phyloP scores from a whole-genome alignment of 2,329 filamentous ascomycete species.

The Sarocladiaceae sp. region DNA sequence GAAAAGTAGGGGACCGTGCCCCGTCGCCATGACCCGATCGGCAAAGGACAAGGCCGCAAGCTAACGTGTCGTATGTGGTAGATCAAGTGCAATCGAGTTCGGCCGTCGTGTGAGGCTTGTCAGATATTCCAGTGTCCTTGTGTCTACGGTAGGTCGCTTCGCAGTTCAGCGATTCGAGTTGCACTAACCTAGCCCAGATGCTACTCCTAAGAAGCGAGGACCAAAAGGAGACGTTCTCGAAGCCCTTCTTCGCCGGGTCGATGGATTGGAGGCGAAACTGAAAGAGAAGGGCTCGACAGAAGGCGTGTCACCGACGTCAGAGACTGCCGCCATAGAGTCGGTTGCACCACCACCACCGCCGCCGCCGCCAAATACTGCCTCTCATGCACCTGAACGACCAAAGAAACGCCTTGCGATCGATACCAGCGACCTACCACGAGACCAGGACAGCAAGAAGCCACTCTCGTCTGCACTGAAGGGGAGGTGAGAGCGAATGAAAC shows the following conservation, averaged over 20 bases:
- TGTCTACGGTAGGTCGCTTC: constrained; percentile 64
- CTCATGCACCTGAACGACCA: constrained; percentile 30
- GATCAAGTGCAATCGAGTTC: constrained; percentile 88
- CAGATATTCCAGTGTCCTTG: constrained; percentile 85
- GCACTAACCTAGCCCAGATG: constrained; percentile 49
- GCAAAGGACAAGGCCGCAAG: neutral
- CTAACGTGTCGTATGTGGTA: constrained; percentile 28
- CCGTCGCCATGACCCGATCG: neutral
- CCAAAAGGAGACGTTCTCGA: constrained; percentile 88
- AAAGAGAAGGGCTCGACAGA: constrained; percentile 55
- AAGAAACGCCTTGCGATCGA: constrained; percentile 35
- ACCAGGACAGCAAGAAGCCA: constrained; percentile 19
- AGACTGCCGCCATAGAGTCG: neutral
- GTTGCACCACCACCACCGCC: neutral
- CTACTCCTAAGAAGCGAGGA: constrained; percentile 81
- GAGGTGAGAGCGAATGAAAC: neutral
- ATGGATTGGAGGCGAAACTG: constrained; percentile 74
- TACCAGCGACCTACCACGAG: constrained; percentile 18
- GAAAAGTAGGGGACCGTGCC: constrained; percentile 58
- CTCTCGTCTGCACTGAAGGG: neutral
- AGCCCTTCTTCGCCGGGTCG: constrained; percentile 75
- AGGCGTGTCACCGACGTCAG: constrained; percentile 15
- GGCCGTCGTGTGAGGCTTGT: constrained; percentile 81
- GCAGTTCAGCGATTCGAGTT: neutral
- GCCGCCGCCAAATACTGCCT: constrained; percentile 12